Evolutionary conservation across 345 rosid genomes (phyloP).

Genomic region (Eucalyptus victrix): DNA sequence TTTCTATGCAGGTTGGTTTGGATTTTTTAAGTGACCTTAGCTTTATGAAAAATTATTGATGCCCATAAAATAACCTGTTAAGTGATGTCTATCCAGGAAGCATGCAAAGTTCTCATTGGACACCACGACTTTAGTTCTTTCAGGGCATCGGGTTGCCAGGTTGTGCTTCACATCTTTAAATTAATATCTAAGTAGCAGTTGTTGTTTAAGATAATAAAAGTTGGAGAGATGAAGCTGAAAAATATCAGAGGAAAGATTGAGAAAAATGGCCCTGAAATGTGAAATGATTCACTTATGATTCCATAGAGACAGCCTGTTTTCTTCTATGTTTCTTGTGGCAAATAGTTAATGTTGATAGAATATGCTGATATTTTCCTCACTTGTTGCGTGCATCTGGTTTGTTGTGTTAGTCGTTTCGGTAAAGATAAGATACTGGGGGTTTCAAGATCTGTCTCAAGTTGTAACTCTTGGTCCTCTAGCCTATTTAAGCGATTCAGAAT

Average conservation of each 20-base stretch:
- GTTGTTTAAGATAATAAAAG: background rate
- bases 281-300: background rate
- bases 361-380: background rate
- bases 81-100: constrained; percentile 48
- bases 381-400: background rate
- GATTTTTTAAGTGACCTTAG: background rate
- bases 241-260: background rate
- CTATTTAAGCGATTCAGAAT: background rate
- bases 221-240: background rate
- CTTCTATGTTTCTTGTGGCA: background rate
- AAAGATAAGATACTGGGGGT: background rate
- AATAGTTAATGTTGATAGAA: background rate
- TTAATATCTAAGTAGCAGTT: background rate
- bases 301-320: background rate
- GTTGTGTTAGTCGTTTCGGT: background rate
- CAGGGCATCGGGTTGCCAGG: constrained; percentile 93
- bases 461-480: background rate
- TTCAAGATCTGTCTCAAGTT: background rate
- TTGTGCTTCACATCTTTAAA: background rate
- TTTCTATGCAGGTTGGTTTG: constrained; percentile 68
- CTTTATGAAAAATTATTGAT: background rate
- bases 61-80: background rate
- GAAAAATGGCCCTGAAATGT: background rate
- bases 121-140: constrained; percentile 93
- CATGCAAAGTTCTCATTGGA: constrained; percentile 85